Base-by-base conservation (phyloP, 352 stramenopile species). In the Halophytophthora polymorphica region DNA sequence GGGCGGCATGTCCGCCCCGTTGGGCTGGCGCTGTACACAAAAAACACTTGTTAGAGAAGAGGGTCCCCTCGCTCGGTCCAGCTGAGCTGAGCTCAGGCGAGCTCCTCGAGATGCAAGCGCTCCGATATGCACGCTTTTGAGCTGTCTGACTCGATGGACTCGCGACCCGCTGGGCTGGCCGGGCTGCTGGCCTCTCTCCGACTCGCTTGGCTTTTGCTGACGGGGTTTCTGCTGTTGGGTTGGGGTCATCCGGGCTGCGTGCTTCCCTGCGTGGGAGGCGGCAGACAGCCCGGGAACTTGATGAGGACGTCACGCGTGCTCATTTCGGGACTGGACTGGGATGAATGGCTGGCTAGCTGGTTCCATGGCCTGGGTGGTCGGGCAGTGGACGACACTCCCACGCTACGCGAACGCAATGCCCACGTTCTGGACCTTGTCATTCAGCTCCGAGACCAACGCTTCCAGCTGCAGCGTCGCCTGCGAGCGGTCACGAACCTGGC, bases 341-440 rank as follows among this genome's bases (percentile, higher is more conserved):
- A 31, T 31, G 25, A 31, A 31, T 31, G 25, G 25, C 25, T 31
- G 25, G 4, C 25, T 31, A 8, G 25, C 25, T 31, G 25, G 25
- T 31, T 31, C 25, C 25, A 8, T 31, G 25, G 25, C 25, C 25
- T 4, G 25, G 8, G 25, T 31, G 25, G 25, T 10, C 8, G 25
- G 25, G 4, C 4, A 31, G 6, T 22, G 28, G 39, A 28, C 17
- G 28, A 13, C n/a, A 6, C 11, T 22, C 29, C 47, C 12, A 33
- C 18, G 18, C 49, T 64, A 89, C 35, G 71, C 75, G 55, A 87
- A 53, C 36, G 65, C 75, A 23, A 86, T 55, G 22, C 71, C 69
- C 39, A 87, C 71, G 19, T 67, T 84, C 25, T 83, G 66, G 17
- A 90, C 74, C 50, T 90, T 90, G 50, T 90, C 79, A 11, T 76